These are phyloP conservation scores for Leccinum angustisporum DNA, from an alignment of 1,284 basidiomycete genomes.

Conservation along the genomic window DNA sequence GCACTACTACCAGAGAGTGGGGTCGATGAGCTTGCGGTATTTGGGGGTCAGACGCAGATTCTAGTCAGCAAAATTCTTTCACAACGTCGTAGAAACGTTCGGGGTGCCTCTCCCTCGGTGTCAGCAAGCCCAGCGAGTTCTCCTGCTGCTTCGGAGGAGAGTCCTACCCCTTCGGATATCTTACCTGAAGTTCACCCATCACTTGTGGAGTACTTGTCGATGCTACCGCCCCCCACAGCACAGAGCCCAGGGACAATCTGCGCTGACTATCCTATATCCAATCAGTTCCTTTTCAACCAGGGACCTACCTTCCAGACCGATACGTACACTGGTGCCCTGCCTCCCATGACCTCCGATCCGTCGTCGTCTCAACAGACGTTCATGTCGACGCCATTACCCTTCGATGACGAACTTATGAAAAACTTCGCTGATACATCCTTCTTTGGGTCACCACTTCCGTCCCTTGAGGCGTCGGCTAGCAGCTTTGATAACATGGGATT, in stretches of 20 bases:
- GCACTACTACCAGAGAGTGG: slow-evolving; percentile 46
- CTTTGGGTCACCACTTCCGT: slow-evolving; percentile 13
- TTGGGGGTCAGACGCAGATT: slow-evolving; percentile 59
- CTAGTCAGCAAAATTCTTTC: slow-evolving; percentile 54
- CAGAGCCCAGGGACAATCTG: slow-evolving; percentile 12
- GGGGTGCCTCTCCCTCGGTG: slow-evolving; percentile 16
- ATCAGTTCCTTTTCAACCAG: slow-evolving; percentile 18
- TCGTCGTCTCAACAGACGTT: slow-evolving; percentile 14
- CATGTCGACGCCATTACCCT: slow-evolving; percentile 1
- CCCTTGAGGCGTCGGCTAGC: slow-evolving; percentile 1
- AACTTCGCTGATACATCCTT: slow-evolving; percentile 15
- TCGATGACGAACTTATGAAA: slow-evolving; percentile 25
- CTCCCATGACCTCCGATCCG: slow-evolving; percentile 11
- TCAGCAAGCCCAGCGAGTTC: slow-evolving; percentile 27
- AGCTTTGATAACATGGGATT: slow-evolving; percentile 35
- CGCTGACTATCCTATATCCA: slow-evolving; percentile 2
- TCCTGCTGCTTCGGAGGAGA: slow-evolving; percentile 32
- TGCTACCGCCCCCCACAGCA: slow-evolving; percentile 35
- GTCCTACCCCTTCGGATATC: slow-evolving; percentile 25
- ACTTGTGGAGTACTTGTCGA: slow-evolving; percentile 44
- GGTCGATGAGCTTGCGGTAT: slow-evolving; percentile 63
- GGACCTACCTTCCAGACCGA: slow-evolving; percentile 15
- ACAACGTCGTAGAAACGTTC: slow-evolving; percentile 25
- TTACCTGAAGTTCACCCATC: slow-evolving; percentile 60
- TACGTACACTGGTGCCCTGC: slow-evolving; percentile 1